Base-by-base conservation (phyloP, 331 rosid species). In the Phaseolus coccineus region DNA sequence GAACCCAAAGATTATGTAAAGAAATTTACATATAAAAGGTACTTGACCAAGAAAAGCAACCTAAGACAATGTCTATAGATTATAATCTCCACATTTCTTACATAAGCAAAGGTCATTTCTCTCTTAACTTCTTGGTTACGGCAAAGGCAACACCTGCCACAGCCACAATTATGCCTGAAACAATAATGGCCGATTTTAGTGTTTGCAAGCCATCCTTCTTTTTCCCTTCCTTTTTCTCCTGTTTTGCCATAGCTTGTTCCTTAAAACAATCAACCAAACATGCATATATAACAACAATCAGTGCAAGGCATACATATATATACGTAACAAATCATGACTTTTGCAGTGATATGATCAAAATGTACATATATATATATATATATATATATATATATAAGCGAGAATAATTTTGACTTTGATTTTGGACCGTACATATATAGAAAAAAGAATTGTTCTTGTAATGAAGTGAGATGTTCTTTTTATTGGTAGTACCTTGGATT, bases 71-170 rank as follows among this genome's bases (percentile, higher is more conserved):
- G 14, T 71, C 72, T 75, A 37, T 57, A 61, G 19, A 64, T 66
- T 75, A 25, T 57, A 61, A 14, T 66, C 27, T 42, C 46, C 51
- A 42, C 15, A 24, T 61, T 0, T 25, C 2, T 7, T 24, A 1
- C 24, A 39, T 22, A n/a, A 11, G n/a, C 30, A 52, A 16, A 44
- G 27, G 40, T 69, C 64, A 78, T 78, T 88, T 89, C 86, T 88
- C 85, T 35, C 83, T 84, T 51, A 87, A 63, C 66, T 89, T 89
- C 85, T 89, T 87, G 66, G 88, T 65, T 14, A 91, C 40, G 76
- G 85, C 90, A 16, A 84, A 77, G 68, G 80, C 79, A 0, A 84
- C 87, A 10, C 86, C 91, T 0, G 84, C 87, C 77, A 89, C 78
- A 47, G 89, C 90, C 53, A 86, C 88, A 5, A 84, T 9, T 77